Conservation (phyloP, 768 basidiomycete species). For the Suillus decipiens region DNA sequence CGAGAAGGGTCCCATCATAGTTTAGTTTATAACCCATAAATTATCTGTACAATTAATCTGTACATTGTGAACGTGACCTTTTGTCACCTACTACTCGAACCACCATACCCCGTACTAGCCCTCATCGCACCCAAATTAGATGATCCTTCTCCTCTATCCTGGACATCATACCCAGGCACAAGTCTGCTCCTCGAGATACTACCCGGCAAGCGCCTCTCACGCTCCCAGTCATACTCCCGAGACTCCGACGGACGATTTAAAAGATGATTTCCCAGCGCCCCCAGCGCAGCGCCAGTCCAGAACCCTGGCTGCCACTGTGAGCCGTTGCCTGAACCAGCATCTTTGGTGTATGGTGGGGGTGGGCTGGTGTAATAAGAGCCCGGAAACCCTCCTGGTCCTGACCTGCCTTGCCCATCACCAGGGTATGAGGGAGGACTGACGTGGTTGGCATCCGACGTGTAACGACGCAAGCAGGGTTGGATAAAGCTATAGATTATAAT, state of each 20-base stretch:
- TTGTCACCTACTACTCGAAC: constrained; percentile 66
- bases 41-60: not conserved
- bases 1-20: no score
- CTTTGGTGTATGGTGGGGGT: constrained; percentile 59
- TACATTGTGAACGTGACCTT: not conserved
- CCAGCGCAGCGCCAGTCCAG: constrained; percentile 80
- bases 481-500: constrained; percentile 62
- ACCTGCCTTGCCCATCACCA: constrained; percentile 24
- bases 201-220: constrained; percentile 34
- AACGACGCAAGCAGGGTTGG: constrained; percentile 49
- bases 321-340: constrained; percentile 29
- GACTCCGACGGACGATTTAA: constrained; percentile 43
- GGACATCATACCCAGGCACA: constrained; percentile 18
- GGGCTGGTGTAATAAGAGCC: constrained; percentile 47
- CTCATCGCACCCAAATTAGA: constrained; percentile 73
- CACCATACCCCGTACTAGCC: constrained; percentile 78
- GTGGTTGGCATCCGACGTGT: constrained; percentile 30
- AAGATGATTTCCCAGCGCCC: constrained; percentile 65
- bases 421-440: constrained; percentile 35
- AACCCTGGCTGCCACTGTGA: constrained; percentile 70
- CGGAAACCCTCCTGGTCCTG: constrained; percentile 52
- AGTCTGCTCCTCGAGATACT: constrained; percentile 30
- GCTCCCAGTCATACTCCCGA: constrained; percentile 61
- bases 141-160: constrained; percentile 66
- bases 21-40: not conserved